Evolutionary conservation across 331 rosid species (phyloP), one percentile per base, ranked within the genome.

Genomic region (Pyrus hybrid): DNA sequence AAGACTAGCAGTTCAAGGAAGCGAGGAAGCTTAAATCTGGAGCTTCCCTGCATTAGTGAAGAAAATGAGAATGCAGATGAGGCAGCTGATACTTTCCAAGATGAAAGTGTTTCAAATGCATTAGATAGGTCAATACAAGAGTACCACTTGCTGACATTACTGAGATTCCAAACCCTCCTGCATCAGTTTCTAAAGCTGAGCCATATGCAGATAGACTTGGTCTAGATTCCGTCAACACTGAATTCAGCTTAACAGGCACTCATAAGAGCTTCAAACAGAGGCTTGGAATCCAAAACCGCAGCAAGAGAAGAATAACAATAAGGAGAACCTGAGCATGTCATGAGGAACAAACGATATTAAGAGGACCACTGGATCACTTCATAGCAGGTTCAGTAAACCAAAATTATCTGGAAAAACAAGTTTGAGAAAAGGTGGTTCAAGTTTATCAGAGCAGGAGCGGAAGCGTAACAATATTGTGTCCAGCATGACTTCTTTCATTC

Each of bases 21-120:
- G 86, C 84, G 83, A 16, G 77, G 69, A 76, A 89, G 88, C 88
- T 83, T 79, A 77, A 89, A 76, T 71, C 80, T 75, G 25, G 99
- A 95, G 80, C 99, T 95, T 80, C 97, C 98, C 26, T 88, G 93
- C 87, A 92, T 95, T 51, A 79, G 53, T 33, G 99, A 95, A 86
- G 99, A 92, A 85, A 86, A 84, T 75, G 98, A 95, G 86, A 89
- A 83, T 71, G 57, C 77, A 33, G 93, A 89, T 57, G 99, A 88
- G 77, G 74, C 81, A 30, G 87, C 86, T 58, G 85, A 87, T 63
- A 79, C 83, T 32, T 79, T 79, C 79, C 82, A 73, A 14, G 80
- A 67, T 28, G 87, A 77, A 74, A 75, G 76, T 75, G 83, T 51
- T 70, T 77, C 84, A 9, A 81, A 80, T 63, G 73, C 72, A 71